Evolutionary conservation across 129 eudicot species (phyloP), one percentile per base, ranked within the genome.

Genomic region (Arctium lappa): DNA sequence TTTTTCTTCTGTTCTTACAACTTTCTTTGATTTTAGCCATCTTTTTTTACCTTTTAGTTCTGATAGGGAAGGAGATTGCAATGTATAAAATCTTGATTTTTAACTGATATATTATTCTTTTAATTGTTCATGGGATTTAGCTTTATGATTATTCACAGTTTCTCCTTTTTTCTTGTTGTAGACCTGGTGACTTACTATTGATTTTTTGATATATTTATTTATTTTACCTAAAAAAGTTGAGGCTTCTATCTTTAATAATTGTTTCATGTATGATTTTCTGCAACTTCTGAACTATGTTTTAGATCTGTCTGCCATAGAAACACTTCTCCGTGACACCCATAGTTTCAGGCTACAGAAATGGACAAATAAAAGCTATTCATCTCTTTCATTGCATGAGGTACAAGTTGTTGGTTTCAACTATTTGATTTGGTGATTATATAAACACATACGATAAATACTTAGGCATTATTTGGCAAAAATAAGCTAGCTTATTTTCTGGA

Each of bases 51-150:
- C 16, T 79, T 39, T 27, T 80, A 31, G 77, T 46, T 70, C 11
- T 18, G n/a, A 62, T 50, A 80, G 73, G 63, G 77, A 73, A 81
- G 46, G 73, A 56, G 73, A 50, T 72, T 34, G 56, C 13, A 13
- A 56, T 73, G 85, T 75, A 75, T 75, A 82, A 33, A 75, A 27
- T 44, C 62, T 63, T 71, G 50, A 50, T 8, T 3, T 48, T 69
- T 48, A 71, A 48, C 83, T 70, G 71, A 16, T 46, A 69, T 80
- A 80, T 80, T 39, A 80, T 80, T 80, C 60, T 66, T 82, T 40
- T 42, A 2, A 63, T 75, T 82, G 60, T 42, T 62, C 46, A 69
- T 79, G 34, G 33, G 75, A 40, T 38, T 39, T 66, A 3, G 69
- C 56, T 46, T 46, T 46, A 46, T 46, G 56, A 16, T 46, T 46